Evolutionary conservation across 805 yeast species (phyloP), one percentile per base, ranked within the genome.

Genomic region (Kockiozyma suomiensis): DNA sequence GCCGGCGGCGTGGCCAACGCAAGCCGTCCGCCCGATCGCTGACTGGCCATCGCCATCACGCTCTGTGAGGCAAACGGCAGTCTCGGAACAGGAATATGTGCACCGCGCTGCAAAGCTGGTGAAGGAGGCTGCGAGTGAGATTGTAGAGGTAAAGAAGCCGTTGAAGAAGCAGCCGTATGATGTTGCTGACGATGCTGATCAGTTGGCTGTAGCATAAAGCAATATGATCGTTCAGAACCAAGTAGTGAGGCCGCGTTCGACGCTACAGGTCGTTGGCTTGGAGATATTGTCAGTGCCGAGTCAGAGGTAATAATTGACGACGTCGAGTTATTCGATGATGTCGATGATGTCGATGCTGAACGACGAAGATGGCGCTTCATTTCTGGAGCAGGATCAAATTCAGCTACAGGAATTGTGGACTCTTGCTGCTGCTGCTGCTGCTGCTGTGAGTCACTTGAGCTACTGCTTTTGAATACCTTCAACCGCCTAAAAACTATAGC

Each of bases 151-250:
- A 40, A 42, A 15, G 43, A 53, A 7, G 50, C 8, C 5, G 45
- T n/a, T 12, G 57, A 35, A 8, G 51, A 45, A 10, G 52, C 37
- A 15, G 38, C 41, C 4, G 51, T 35, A 33, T 17, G 52, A 38
- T 19, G 35, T 23, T 42, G 56, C 28, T 33, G 54, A 8, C 59
- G 47, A 26, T 41, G 57, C 40, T 42, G 59, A 13, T 59, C 59
- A 2, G 51, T 33, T 1, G 60, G 60, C 42, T 59, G 64, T 19
- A 59, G 26, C 37, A 47, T 56, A 41, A 59, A 59, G 40, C 64
- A 60, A 42, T 56, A 60, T 4, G 64, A 37, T 35, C 33, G 51
- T 32, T 53, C 61, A 10, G 56, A 42, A 15, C 61, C 58, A 12
- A 48, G 47, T 19, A 48, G 25, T 23, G 35, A 30, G 30, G 50